A percentile compares a stretch with the other conserved stretches of the same genome.
Evolutionary conservation across 140 eudicot genomes (phyloP).

Genomic region (Erigeron philadelphicus): DNA sequence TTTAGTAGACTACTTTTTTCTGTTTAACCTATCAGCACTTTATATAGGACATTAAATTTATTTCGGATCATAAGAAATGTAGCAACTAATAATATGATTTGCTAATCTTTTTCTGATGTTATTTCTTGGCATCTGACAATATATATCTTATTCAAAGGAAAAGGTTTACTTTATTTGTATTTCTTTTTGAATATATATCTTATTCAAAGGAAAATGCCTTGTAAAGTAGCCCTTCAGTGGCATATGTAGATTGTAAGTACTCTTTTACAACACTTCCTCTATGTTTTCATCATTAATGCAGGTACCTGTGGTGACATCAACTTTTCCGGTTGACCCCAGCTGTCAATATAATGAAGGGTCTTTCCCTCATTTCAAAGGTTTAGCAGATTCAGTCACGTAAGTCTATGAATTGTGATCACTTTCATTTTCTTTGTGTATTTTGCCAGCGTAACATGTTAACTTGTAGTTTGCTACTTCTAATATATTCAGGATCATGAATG

Average conservation of each 20-base stretch:
- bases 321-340: constrained; percentile 72
- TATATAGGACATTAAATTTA: not conserved
- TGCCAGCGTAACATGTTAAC: constrained; percentile 23
- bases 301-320: constrained; percentile 91
- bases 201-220: not conserved
- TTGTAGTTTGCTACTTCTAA: constrained; percentile 6
- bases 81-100: not conserved
- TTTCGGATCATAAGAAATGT: not conserved
- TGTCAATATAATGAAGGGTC: constrained; percentile 81
- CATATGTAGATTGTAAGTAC: constrained; percentile 4
- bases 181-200: not conserved
- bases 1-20: not conserved
- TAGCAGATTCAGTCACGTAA: constrained; percentile 84
- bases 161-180: too few relatives aligned
- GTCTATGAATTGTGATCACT: constrained; percentile 24
- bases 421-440: constrained; percentile 19
- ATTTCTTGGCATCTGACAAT: not conserved
- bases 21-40: not conserved
- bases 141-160: too few relatives aligned
- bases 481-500: constrained; percentile 80
- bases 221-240: not conserved
- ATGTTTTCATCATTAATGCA: constrained; percentile 33
- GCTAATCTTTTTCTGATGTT: not conserved
- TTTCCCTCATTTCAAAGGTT: constrained; percentile 86
- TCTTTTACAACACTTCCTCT: constrained; percentile 1